phyloP scores from a whole-genome alignment of 1,284 basidiomycete genomes.

The Puccinia hordei region DNA sequence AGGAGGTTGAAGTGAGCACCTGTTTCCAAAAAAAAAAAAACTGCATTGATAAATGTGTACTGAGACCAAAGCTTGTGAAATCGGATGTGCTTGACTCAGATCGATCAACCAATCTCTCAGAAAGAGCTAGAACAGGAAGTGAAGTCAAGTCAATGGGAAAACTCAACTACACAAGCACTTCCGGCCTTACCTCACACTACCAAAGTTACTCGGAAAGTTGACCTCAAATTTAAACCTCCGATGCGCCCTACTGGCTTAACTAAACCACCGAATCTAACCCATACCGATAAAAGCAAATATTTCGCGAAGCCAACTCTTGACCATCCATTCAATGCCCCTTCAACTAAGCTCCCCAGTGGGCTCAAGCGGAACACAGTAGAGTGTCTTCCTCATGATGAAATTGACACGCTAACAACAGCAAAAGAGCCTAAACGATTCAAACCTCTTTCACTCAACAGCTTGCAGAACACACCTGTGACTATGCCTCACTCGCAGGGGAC shows the following conservation, averaged over 20 bases:
- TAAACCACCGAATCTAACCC: background rate
- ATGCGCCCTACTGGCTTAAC: background rate
- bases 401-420: background rate
- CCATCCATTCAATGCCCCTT: conserved; percentile 24
- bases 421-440: conserved; percentile 26
- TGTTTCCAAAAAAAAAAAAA: background rate
- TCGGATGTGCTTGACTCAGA: conserved; percentile 52
- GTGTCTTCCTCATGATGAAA: background rate
- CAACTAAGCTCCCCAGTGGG: background rate
- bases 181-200: background rate
- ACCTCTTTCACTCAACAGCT: background rate
- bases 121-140: conserved; percentile 46
- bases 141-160: background rate
- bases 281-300: conserved; percentile 14
- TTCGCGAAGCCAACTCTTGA: conserved; percentile 26
- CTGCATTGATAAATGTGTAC: background rate
- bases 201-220: conserved; percentile 9
- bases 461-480: background rate
- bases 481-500: background rate
- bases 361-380: conserved; percentile 15
- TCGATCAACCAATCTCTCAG: conserved; percentile 53
- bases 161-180: background rate
- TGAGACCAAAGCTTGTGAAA: conserved; percentile 40
- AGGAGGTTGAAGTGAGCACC: conserved; percentile 55
- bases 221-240: conserved; percentile 42